Evolutionary conservation across 257 asterid species (phyloP), one percentile per base, ranked within the genome.

Genomic region (Nicotiana attenuata): DNA sequence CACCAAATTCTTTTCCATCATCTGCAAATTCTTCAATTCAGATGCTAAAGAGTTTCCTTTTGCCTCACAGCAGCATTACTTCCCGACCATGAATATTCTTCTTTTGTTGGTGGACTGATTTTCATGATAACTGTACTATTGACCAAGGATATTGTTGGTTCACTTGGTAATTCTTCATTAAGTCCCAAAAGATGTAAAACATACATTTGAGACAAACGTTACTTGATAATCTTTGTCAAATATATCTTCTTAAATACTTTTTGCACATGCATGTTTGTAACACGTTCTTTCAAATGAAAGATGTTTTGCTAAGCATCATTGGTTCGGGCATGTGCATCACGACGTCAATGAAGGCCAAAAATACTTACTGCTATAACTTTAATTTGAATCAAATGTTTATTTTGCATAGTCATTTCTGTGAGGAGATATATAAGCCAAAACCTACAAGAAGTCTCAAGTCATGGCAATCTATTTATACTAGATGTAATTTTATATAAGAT

Each of bases 191-290:
- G 31, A 50, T 75, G 80, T 24, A 75, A 75, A 24, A 31, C 45
- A 50, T 50, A 26, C 26, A 50, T 75, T 75, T 50, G 45, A 26
- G 26, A 38, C 79, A 75, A 4, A 26, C 24, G 50, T 50, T 26
- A 50, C 64, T 50, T 75, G 45, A 75, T 75, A 75, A 50, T 75
- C 61, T 73, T 47, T 69, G n/a, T 69, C 78, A 73, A 47, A 59
- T 45, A 71, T 20, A 41, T 71, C 61, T 47, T 47, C 3, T 24
- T 52, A 50, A 75, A 50, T 50, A 50, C 64, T 16, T 75, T 73
- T 75, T 75, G 80, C 45, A 75, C 63, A 75, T 26, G 38, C 45
- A 50, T 75, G 80, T 26, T 61, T 75, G 26, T 24, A 8, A 38
- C 45, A 26, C 16, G 47, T 50, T 75, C 29, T 50, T 50, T 26